Evolutionary conservation across 192 early-diverging fungal species (phyloP).

Genomic region (Coemansia sp.): DNA sequence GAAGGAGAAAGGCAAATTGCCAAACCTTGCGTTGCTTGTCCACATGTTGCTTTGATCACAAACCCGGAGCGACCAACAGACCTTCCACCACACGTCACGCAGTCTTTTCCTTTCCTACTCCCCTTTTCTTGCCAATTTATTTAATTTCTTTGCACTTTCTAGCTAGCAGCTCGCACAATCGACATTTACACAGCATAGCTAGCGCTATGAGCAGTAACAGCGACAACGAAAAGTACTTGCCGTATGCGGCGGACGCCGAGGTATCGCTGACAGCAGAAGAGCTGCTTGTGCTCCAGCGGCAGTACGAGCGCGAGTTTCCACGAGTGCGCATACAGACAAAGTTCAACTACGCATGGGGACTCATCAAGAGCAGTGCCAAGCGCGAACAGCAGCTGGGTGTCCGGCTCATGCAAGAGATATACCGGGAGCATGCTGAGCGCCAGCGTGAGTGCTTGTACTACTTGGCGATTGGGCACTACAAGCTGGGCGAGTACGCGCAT

Average conservation of each 20-base stretch:
- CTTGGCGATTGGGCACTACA: constrained; percentile 86
- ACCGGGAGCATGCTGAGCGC: constrained; percentile 75
- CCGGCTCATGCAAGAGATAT: constrained; percentile 78
- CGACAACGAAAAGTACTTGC: constrained; percentile 23
- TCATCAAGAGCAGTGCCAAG: constrained; percentile 68
- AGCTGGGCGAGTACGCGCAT: constrained; percentile 81
- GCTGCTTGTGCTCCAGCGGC: constrained; percentile 61
- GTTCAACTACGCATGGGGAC: constrained; percentile 96
- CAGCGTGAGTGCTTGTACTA: constrained; percentile 95
- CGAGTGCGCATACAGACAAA: constrained; percentile 81
- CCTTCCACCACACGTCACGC: background rate
- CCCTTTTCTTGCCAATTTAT: background rate
- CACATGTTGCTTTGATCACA: background rate
- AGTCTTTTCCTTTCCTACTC: background rate
- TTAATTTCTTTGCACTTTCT: background rate
- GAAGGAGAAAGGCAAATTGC: background rate
- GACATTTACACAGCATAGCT: background rate
- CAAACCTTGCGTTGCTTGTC: too few relatives aligned
- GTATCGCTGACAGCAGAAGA: constrained; percentile 34
- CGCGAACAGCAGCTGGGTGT: constrained; percentile 76
- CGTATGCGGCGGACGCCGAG: constrained; percentile 50
- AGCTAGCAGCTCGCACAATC: background rate
- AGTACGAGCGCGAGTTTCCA: constrained; percentile 67
- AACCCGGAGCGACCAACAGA: background rate
- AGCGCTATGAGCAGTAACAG: constrained; percentile 1